Evolutionary conservation across 2,329 filamentous ascomycete species (phyloP), one percentile per base, ranked within the genome.

Genomic region (Aspergillus hortae): DNA sequence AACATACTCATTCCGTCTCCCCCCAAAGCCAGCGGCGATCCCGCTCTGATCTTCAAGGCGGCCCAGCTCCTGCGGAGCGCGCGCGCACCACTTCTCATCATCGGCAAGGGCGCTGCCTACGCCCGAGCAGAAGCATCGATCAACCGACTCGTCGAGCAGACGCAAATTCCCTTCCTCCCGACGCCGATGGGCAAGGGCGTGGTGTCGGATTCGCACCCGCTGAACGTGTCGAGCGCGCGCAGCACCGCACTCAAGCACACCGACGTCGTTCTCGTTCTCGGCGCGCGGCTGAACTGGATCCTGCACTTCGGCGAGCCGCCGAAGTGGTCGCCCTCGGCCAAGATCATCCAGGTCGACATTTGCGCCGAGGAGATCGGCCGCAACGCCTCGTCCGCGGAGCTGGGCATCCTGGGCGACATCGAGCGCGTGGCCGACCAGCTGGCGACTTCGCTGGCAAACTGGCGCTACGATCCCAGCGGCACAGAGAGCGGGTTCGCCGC

Each of bases 141-240:
- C 48, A 67, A 74, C 23, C 56, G 66, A 11, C 64, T 83, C 25
- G 69, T 82, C 21, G 65, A 79, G 43, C 61, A 66, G 56, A 78
- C 77, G 9, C 67, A 74, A 23, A 69, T 84, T 10, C 80, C 80
- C 0, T 83, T 84, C 60, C 67, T 84, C 6, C 79, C 80, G 0
- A 81, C 79, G 1, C 81, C 80, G 1, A 83, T 83, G 79, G 81
- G 80, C 4, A 83, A 83, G 61, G 81, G 81, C 19, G 73, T 84
- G 5, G 58, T 83, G 1, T 71, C 80, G 9, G 80, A 83, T 56
- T 80, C 77, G 0, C 77, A 81, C 60, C 70, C 74, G 1, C 67
- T 75, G 45, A 83, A 83, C 59, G 72, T 71, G 14, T 79, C 80
- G 2, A 77, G 79, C 44, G 79, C 80, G 4, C 73, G 81, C 49